phyloP scores from a whole-genome alignment of 345 rosid genomes.

The Kandelia obovata region DNA sequence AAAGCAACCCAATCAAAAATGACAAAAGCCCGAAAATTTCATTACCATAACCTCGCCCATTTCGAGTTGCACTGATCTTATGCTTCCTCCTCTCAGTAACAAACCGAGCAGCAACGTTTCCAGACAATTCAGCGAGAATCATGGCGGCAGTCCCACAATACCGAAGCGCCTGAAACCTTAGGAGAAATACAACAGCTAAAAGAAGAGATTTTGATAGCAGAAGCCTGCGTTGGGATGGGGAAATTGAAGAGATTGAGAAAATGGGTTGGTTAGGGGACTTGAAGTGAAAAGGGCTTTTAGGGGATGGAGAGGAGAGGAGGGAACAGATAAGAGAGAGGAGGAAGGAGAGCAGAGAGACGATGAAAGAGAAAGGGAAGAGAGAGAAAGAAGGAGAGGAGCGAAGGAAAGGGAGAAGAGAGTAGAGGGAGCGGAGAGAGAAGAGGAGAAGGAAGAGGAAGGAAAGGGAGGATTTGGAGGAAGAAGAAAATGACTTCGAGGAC shows the following conservation, averaged over 20 bases:
- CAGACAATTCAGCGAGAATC: constrained; percentile 88
- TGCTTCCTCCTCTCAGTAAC: constrained; percentile 30
- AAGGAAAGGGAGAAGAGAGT: constrained; percentile 58
- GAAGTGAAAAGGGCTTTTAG: constrained; percentile 19
- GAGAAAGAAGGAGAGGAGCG: constrained; percentile 54
- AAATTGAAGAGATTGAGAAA: constrained; percentile 42
- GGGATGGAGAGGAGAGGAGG: constrained; percentile 16
- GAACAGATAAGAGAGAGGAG: constrained; percentile 32
- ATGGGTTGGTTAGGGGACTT: constrained; percentile 28
- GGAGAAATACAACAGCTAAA: constrained; percentile 60
- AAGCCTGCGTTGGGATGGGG: constrained; percentile 49
- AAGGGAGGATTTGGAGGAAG: constrained; percentile 20
- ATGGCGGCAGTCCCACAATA: constrained; percentile 91
- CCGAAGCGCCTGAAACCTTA: constrained; percentile 82
- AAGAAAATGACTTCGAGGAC: constrained; percentile 9
- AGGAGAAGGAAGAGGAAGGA: constrained; percentile 41
- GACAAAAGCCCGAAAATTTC: constrained; percentile 57
- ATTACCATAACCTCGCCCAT: background rate
- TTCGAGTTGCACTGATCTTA: constrained; percentile 4
- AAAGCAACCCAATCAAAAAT: constrained; percentile 56
- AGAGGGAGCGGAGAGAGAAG: constrained; percentile 50
- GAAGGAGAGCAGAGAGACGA: constrained; percentile 36
- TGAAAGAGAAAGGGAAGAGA: constrained; percentile 48
- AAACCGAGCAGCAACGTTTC: constrained; percentile 64
- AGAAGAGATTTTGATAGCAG: constrained; percentile 51